Evolutionary conservation across 768 basidiomycete genomes (phyloP), one percentile per base, ranked within the genome.

Genomic region (Termitomyces sp.): DNA sequence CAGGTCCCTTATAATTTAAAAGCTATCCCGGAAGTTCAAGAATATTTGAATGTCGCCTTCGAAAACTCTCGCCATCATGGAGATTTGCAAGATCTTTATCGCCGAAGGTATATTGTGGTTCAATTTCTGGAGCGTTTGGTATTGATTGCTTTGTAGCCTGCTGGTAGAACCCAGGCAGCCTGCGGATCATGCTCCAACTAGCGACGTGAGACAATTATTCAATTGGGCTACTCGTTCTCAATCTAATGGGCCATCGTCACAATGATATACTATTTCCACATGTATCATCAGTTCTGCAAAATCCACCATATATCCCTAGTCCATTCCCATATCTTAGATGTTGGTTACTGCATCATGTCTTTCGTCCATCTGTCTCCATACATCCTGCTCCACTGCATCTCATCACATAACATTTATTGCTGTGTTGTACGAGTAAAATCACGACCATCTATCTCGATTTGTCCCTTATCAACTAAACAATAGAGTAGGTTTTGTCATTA

Each of bases 11-110:
- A 90, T 75, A 87, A 85, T 61, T 79, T 98, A 50, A 90, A 91
- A 65, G 88, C 87, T 58, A 88, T 99, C 10, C 85, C 87, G 2
- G 95, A 97, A 69, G 86, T 93, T 6, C 94, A 98, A 65, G 78
- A 81, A 50, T 94, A 85, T 66, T 74, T 95, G 32, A 80, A 78
- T 42, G 75, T 80, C 40, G 84, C 84, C 28, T 91, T 94, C 59
- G 85, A 90, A 63, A 84, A 82, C 57, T 79, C 89, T 2, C 83
- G 80, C 64, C 80, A 84, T 52, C 86, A 85, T 42, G 88, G 88
- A n/a, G 90, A 92, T 68, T 73, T 91, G 51, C 84, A 91, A 64
- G 91, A 92, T 66, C 74, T 93, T 34, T 93, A 93, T 64, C 83
- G 90, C 59, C 82, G 91, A 65, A 92, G 90, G 90, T 88, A 62